These are phyloP conservation scores for Monilinia vaccinii-corymbosi DNA, from an alignment of 2,329 filamentous ascomycete genomes.

Conservation along the genomic window DNA sequence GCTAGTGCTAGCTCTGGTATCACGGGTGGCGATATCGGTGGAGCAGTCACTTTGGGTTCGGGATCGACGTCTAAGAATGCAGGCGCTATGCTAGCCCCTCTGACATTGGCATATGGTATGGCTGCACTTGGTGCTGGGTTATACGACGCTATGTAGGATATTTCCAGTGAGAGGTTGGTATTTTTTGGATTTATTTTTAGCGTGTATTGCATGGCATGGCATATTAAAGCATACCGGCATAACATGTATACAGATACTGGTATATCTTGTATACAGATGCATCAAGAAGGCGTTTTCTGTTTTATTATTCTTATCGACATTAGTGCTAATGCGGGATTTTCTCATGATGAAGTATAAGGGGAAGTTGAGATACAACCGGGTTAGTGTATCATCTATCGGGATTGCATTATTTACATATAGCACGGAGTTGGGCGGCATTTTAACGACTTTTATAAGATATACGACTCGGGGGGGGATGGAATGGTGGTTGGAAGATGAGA, in stretches of 20 bases:
- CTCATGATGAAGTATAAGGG: background rate
- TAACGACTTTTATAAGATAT: background rate
- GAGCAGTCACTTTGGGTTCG: slow-evolving; percentile 11
- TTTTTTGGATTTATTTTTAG: background rate
- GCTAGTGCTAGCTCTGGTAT: slow-evolving; percentile 37
- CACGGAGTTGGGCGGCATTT: background rate
- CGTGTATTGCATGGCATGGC: background rate
- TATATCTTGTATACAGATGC: background rate
- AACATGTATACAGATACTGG: background rate
- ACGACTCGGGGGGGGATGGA: background rate
- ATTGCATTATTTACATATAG: background rate
- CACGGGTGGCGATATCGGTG: slow-evolving; percentile 10
- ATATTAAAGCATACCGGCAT: background rate
- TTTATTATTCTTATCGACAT: too few relatives aligned
- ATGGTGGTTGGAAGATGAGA: background rate
- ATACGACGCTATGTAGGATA: slow-evolving; percentile 15
- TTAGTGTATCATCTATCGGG: background rate
- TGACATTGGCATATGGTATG: slow-evolving; percentile 16
- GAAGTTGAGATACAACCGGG: background rate
- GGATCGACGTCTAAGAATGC: slow-evolving; percentile 14
- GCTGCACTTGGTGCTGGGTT: slow-evolving; percentile 21
- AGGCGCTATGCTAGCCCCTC: slow-evolving; percentile 11
- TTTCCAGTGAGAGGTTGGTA: background rate
- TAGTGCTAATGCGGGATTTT: background rate
- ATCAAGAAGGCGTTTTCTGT: background rate